Conservation (phyloP, 768 basidiomycete genomes). For the Suillus hirtellus region DNA sequence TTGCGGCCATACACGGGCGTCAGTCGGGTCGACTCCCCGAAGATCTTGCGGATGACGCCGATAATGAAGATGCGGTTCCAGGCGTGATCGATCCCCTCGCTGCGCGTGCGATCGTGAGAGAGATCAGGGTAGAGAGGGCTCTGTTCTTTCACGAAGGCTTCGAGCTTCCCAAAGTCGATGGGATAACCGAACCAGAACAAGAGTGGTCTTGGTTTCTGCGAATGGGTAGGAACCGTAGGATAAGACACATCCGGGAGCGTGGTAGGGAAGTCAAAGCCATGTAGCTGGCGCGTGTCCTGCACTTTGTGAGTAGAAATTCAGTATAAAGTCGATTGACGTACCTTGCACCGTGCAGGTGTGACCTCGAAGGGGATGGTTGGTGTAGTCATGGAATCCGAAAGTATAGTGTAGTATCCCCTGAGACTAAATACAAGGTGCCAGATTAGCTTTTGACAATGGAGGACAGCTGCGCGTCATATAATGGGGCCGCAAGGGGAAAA, state of each 20-base stretch:
- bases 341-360: neutral
- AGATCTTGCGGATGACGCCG: slow-evolving; percentile 3
- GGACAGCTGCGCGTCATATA: neutral
- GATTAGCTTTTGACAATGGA: neutral
- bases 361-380: neutral
- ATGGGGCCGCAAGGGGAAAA: neutral
- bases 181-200: neutral
- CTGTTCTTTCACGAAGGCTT: slow-evolving; percentile 3
- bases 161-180: neutral
- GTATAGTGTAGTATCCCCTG: neutral
- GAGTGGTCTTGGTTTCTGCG: neutral
- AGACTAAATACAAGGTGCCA: neutral
- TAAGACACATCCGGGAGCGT: neutral
- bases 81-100: neutral
- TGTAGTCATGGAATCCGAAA: neutral
- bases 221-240: neutral
- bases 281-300: neutral
- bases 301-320: neutral
- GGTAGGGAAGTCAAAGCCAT: neutral
- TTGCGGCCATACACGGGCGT: neutral
- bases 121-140: slow-evolving; percentile 1
- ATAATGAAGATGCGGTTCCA: neutral
- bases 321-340: neutral
- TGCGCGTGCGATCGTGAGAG: neutral
- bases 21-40: slow-evolving; percentile 3